Percentiles rank a stretch among this genome's conserved stretches.
Evolutionary conservation across 352 stramenopile species (phyloP).

Genomic region (Thalassiosira mediterranea): DNA sequence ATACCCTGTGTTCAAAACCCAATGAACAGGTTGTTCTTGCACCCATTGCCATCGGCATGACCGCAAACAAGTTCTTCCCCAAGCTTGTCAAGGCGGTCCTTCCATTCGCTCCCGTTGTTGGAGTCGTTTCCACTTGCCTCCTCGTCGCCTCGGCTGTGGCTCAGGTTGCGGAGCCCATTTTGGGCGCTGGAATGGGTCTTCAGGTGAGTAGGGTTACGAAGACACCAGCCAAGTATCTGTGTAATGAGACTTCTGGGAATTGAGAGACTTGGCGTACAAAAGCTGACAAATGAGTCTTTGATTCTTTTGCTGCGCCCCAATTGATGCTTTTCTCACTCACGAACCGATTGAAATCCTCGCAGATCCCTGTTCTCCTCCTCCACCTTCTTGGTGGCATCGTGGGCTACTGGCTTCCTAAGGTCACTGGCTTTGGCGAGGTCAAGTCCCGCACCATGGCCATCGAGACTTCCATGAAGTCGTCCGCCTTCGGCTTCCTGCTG

Average conservation of each 20-base stretch:
- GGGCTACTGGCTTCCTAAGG: constrained; percentile 84
- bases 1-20: too few relatives aligned
- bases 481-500: constrained; percentile 89
- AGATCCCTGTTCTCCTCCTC: constrained; percentile 85
- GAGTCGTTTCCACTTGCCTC: constrained; percentile 87
- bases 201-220: constrained; percentile 80
- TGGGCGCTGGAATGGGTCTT: constrained; percentile 80
- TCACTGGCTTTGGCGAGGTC: constrained; percentile 85
- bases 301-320: too few relatives aligned
- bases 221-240: too few relatives aligned
- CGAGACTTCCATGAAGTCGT: constrained; percentile 90
- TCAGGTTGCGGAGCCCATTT: constrained; percentile 85
- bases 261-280: too few relatives aligned
- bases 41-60: constrained; percentile 88
- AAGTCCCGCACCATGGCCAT: constrained; percentile 88
- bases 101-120: constrained; percentile 87
- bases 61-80: constrained; percentile 86
- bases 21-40: constrained; percentile 86
- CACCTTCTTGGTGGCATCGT: constrained; percentile 87
- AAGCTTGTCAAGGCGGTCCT: constrained; percentile 83
- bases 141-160: constrained; percentile 87
- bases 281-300: too few relatives aligned
- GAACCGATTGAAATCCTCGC: too few relatives aligned
- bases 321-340: too few relatives aligned
- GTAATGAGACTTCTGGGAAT: too few relatives aligned